Percentiles rank a stretch among this genome's conserved stretches.
phyloP scores from a whole-genome alignment of 2,329 filamentous ascomycete genomes.

The Tolypocladium ophioglossoides region DNA sequence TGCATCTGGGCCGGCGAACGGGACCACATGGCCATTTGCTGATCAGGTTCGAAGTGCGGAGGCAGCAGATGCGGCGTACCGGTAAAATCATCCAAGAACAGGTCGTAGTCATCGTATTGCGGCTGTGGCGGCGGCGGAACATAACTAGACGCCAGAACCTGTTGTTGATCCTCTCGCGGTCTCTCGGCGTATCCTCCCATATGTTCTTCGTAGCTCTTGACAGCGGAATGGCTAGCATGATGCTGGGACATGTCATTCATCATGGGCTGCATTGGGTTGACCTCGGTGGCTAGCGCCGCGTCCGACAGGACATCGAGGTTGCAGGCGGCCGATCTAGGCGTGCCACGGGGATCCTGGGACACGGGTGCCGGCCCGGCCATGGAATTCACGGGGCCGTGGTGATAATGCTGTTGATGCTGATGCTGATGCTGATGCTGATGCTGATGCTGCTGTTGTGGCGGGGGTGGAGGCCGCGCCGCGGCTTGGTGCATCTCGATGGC shows the following conservation, averaged over 20 bases:
- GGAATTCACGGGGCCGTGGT: conserved; percentile 26
- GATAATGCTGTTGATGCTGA: conserved; percentile 18
- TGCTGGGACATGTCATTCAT: conserved; percentile 34
- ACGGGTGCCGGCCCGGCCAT: conserved; percentile 24
- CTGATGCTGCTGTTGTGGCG: conserved; percentile 4
- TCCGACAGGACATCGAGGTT: conserved; percentile 50
- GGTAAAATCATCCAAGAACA: conserved; percentile 48
- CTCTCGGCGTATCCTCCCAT: conserved; percentile 37
- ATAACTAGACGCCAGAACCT: conserved; percentile 28
- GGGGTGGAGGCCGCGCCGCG: conserved; percentile 11
- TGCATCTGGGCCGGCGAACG: conserved; percentile 27
- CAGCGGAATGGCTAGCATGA: conserved; percentile 27
- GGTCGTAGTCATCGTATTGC: conserved; percentile 45
- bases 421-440: no score
- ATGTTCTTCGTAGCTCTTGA: conserved; percentile 39
- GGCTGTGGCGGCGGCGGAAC: conserved; percentile 17
- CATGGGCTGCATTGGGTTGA: conserved; percentile 40
- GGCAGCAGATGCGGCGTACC: conserved; percentile 45
- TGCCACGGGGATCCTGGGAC: conserved; percentile 35
- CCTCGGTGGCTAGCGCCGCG: conserved; percentile 47
- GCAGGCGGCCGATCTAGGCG: conserved; percentile 36
- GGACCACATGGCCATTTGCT: conserved; percentile 41
- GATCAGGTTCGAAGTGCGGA: conserved; percentile 42
- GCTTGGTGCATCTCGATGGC: conserved; percentile 30
- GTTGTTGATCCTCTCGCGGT: conserved; percentile 32